Evolutionary conservation across 345 rosid species (phyloP).

Genomic region (Pseudoturritis turrita): DNA sequence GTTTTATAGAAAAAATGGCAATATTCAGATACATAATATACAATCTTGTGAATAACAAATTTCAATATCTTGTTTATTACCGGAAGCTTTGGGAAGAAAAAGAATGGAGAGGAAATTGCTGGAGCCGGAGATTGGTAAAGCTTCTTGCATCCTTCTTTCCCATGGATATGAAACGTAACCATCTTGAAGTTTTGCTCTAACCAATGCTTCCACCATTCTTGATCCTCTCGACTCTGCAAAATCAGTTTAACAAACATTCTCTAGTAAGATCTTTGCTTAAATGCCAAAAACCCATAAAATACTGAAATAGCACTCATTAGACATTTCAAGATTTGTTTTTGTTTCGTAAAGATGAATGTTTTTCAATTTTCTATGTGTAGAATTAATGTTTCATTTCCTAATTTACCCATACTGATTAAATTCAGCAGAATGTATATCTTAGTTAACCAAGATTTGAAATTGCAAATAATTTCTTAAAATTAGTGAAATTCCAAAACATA

Average conservation of each 20-base stretch:
- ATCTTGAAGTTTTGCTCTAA: constrained; percentile 75
- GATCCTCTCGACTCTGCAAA: constrained; percentile 73
- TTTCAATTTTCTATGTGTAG: too few relatives aligned
- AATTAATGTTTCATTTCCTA: too few relatives aligned
- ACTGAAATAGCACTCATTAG: too few relatives aligned
- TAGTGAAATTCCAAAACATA: too few relatives aligned
- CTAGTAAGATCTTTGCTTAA: too few relatives aligned
- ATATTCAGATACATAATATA: background rate
- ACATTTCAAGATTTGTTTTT: too few relatives aligned
- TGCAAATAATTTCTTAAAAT: too few relatives aligned
- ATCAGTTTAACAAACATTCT: background rate
- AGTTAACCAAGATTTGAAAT: too few relatives aligned
- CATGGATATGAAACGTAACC: constrained; percentile 91
- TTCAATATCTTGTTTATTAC: constrained; percentile 11
- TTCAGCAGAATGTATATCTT: too few relatives aligned
- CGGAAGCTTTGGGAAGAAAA: constrained; percentile 88
- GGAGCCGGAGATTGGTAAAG: constrained; percentile 62
- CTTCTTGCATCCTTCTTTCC: constrained; percentile 66
- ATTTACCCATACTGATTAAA: too few relatives aligned
- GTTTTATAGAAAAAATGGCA: background rate
- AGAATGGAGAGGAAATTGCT: constrained; percentile 85
- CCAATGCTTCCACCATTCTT: constrained; percentile 71
- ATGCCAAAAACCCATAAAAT: too few relatives aligned
- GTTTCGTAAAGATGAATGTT: too few relatives aligned
- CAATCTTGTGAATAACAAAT: background rate